A percentile compares a stretch with the other conserved stretches of the same genome.
Evolutionary conservation across 1,284 basidiomycete species (phyloP).

Genomic region (Fomes fomentarius): DNA sequence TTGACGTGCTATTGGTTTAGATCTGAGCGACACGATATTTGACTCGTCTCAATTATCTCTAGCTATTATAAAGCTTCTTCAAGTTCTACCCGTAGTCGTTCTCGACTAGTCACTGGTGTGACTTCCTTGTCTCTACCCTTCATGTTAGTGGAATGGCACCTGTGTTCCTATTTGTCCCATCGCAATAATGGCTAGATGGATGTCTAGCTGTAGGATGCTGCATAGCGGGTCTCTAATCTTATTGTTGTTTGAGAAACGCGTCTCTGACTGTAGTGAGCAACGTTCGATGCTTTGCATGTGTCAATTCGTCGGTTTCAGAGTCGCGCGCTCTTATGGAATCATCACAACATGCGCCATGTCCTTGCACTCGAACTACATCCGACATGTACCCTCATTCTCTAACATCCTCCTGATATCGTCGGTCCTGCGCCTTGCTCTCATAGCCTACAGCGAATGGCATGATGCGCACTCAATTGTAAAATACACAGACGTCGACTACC

Average conservation of each 20-base stretch:
- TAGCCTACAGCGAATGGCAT: constrained; percentile 89
- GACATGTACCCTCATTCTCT: constrained; percentile 48
- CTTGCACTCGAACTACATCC: constrained; percentile 21
- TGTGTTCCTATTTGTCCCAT: constrained; percentile 9
- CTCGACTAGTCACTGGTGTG: constrained; percentile 24
- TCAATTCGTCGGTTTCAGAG: neutral
- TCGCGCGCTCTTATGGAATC: neutral
- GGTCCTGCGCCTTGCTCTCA: constrained; percentile 67
- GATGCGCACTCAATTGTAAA: constrained; percentile 83
- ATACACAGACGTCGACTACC: constrained; percentile 98
- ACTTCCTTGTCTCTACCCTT: constrained; percentile 17
- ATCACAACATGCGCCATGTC: constrained; percentile 18
- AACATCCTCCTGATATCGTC: constrained; percentile 57
- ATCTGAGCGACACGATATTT: constrained; percentile 30
- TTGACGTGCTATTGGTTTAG: constrained; percentile 23
- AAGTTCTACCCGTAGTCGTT: constrained; percentile 23
- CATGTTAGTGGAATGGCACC: constrained; percentile 29
- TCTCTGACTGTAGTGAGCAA: too few relatives aligned
- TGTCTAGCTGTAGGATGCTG: neutral
- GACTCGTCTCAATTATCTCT: constrained; percentile 1
- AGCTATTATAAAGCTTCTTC: constrained; percentile 17
- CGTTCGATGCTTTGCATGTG: too few relatives aligned
- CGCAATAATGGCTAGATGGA: neutral
- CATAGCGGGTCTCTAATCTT: neutral
- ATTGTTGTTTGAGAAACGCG: too few relatives aligned